Percentiles rank a stretch among this genome's conserved stretches.
These are phyloP conservation scores for Hamigera avellanea DNA, from an alignment of 495 filamentous ascomycete species.

Conservation along the genomic window DNA sequence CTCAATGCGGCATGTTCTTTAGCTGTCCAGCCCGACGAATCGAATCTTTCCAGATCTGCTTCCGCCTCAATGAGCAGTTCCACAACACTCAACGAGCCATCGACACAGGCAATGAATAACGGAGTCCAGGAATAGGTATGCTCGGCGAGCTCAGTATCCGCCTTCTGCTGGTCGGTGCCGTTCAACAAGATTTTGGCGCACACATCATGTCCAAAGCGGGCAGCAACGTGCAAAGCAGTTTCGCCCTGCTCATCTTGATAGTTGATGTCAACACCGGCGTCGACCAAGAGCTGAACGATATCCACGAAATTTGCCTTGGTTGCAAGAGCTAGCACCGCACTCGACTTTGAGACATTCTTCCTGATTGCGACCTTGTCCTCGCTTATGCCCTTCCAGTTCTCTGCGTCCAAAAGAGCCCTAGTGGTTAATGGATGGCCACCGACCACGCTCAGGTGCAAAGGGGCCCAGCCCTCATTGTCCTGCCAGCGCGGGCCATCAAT, in stretches of 20 bases:
- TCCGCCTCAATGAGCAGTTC: slow-evolving; percentile 67
- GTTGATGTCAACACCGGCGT: slow-evolving; percentile 87
- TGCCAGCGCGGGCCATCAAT: slow-evolving; percentile 83
- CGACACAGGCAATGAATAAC: slow-evolving; percentile 81
- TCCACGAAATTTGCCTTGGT: slow-evolving; percentile 70
- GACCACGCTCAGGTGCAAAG: slow-evolving; percentile 84
- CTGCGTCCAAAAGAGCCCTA: slow-evolving; percentile 62
- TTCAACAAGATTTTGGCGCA: slow-evolving; percentile 67
- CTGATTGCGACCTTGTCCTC: slow-evolving; percentile 48
- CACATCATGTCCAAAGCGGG: slow-evolving; percentile 71
- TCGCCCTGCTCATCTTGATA: slow-evolving; percentile 91
- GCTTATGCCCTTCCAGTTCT: slow-evolving; percentile 53
- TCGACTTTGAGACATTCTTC: slow-evolving; percentile 68
- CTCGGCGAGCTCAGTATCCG: slow-evolving; percentile 67
- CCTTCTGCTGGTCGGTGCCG: slow-evolving; percentile 55
- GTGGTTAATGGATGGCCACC: slow-evolving; percentile 84
- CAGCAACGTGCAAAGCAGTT: slow-evolving; percentile 84
- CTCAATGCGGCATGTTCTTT: slow-evolving; percentile 85
- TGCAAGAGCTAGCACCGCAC: slow-evolving; percentile 77
- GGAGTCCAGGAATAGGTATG: slow-evolving; percentile 89
- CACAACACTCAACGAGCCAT: slow-evolving; percentile 65
- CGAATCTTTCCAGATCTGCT: slow-evolving; percentile 56
- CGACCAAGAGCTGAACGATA: slow-evolving; percentile 78
- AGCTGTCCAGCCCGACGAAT: slow-evolving; percentile 89
- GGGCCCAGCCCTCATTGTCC: slow-evolving; percentile 83